phyloP scores from a whole-genome alignment of 1,284 basidiomycete genomes.

The Ceratobasidium sp. region DNA sequence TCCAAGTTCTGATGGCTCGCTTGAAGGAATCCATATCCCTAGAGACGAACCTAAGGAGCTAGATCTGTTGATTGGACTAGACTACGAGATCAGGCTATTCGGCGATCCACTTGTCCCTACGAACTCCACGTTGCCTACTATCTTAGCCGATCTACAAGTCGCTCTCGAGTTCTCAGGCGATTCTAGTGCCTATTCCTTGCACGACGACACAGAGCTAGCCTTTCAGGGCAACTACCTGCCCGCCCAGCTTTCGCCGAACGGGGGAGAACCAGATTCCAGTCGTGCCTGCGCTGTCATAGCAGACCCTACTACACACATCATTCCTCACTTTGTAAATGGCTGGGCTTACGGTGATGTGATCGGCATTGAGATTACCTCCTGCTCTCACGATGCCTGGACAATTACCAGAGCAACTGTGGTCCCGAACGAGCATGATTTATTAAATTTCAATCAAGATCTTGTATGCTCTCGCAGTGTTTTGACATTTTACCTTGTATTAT shows the following conservation, averaged over 20 bases:
- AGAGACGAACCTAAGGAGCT: conserved; percentile 55
- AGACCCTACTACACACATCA: conserved; percentile 63
- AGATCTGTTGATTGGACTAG: conserved; percentile 71
- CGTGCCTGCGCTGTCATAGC: neutral
- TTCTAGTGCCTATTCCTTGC: conserved; percentile 57
- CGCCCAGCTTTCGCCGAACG: conserved; percentile 53
- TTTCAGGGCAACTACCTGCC: conserved; percentile 17
- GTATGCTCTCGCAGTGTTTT: too few relatives aligned
- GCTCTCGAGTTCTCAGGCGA: conserved; percentile 66
- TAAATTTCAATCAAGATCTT: neutral
- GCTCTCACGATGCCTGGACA: neutral
- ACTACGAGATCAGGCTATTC: conserved; percentile 86
- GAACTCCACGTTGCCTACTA: conserved; percentile 49
- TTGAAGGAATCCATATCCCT: neutral
- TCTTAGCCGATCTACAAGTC: conserved; percentile 53
- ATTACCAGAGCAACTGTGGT: neutral
- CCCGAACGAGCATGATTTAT: neutral
- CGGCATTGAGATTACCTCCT: conserved; percentile 69
- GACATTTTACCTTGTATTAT: too few relatives aligned
- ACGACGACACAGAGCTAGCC: conserved; percentile 57
- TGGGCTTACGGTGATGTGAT: conserved; percentile 74
- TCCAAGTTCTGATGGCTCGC: neutral
- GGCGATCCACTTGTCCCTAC: conserved; percentile 70
- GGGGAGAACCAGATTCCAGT: conserved; percentile 56
- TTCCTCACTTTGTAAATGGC: conserved; percentile 75